Conservation (phyloP, 176 grass and related monocot species). For the Tillandsia fasciculata region DNA sequence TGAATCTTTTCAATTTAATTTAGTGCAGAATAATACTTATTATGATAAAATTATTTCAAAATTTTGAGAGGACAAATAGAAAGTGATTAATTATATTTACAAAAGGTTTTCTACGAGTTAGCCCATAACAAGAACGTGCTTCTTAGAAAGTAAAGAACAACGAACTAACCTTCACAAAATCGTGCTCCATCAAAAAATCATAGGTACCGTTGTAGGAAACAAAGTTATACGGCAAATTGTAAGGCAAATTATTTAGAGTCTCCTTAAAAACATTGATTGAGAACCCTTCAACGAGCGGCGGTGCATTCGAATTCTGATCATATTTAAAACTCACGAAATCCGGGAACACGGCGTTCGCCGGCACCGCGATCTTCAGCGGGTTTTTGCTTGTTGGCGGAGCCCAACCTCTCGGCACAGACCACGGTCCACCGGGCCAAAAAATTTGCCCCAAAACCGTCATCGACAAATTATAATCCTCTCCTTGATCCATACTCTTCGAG, state of each 20-base stretch:
- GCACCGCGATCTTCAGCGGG: constrained; percentile 38
- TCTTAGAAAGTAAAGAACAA: too few relatives aligned
- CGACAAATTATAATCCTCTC: constrained; percentile 1
- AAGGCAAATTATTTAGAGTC: constrained; percentile 22
- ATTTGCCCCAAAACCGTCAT: constrained; percentile 13
- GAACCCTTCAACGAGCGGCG: constrained; percentile 16
- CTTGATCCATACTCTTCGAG: not conserved
- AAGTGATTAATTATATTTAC: too few relatives aligned
- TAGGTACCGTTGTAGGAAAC: constrained; percentile 26
- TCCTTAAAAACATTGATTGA: constrained; percentile 40
- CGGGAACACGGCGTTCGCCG: constrained; percentile 12
- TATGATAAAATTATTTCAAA: too few relatives aligned
- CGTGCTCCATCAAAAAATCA: constrained; percentile 37
- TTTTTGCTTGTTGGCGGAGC: constrained; percentile 22
- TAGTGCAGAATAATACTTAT: too few relatives aligned
- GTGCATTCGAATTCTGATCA: constrained; percentile 25
- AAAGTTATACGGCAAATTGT: constrained; percentile 39
- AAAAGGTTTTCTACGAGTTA: too few relatives aligned
- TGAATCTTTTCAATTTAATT: too few relatives aligned
- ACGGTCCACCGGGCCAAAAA: constrained; percentile 40
- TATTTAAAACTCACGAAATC: constrained; percentile 35
- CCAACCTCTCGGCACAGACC: constrained; percentile 37
- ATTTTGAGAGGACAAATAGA: too few relatives aligned
- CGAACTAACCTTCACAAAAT: constrained; percentile 24
- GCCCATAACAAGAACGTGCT: too few relatives aligned